Evolutionary conservation across 2,329 filamentous ascomycete genomes (phyloP).

Genomic region (Kalmusia sp.): DNA sequence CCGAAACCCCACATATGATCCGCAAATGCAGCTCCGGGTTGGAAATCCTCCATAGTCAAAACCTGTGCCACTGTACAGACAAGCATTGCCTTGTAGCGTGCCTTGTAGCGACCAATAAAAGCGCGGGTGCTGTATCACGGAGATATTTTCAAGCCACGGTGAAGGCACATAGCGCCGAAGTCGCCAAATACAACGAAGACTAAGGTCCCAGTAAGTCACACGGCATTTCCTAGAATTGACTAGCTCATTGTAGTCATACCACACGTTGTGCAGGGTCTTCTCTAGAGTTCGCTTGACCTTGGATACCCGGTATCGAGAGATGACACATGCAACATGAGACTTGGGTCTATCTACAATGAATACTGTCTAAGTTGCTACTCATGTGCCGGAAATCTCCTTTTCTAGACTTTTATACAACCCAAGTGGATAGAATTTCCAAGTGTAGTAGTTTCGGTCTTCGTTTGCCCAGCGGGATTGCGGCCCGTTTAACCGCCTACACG

Average conservation of each 20-base stretch:
- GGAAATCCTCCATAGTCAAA: background rate
- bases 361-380: background rate
- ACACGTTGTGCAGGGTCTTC: background rate
- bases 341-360: too few species aligned
- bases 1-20: background rate
- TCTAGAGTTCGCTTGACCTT: background rate
- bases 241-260: conserved; percentile 6
- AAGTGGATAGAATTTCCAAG: background rate
- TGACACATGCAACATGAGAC: background rate
- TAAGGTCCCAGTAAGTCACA: conserved; percentile 1
- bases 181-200: background rate
- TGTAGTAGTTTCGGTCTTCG: conserved; percentile 6
- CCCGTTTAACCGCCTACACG: background rate
- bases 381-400: too few species aligned
- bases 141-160: background rate
- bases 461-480: conserved; percentile 2
- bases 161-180: background rate
- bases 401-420: background rate
- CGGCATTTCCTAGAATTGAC: background rate
- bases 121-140: background rate
- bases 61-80: conserved; percentile 5
- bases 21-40: background rate
- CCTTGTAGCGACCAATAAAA: conserved; percentile 1
- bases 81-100: background rate
- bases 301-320: background rate